phyloP scores from a whole-genome alignment of 129 eudicot species.

The Oenanthe sinensis region DNA sequence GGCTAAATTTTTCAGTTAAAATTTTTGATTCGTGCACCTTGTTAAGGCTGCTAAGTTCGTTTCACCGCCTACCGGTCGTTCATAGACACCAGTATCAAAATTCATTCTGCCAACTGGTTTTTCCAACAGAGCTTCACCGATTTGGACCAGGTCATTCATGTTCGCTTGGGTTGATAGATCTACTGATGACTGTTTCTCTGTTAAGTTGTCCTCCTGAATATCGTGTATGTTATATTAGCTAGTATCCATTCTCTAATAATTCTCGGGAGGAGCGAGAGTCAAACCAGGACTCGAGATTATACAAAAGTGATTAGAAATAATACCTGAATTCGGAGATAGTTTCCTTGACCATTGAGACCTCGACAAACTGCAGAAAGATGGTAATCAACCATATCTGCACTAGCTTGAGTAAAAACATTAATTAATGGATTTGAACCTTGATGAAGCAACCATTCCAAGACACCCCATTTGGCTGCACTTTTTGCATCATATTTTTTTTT shows the following conservation, averaged over 20 bases:
- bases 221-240: neutral
- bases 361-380: slow-evolving; percentile 32
- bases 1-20: too few species aligned
- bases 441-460: slow-evolving; percentile 38
- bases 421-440: slow-evolving; percentile 35
- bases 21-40: too few species aligned
- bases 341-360: slow-evolving; percentile 34
- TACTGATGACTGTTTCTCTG: slow-evolving; percentile 32
- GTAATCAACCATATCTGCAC: slow-evolving; percentile 46
- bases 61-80: slow-evolving; percentile 22
- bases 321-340: slow-evolving; percentile 51
- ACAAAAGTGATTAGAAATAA: neutral
- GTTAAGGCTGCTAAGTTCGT: slow-evolving; percentile 39
- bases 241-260: neutral
- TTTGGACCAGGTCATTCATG: slow-evolving; percentile 32
- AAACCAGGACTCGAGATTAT: too few species aligned
- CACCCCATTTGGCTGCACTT: slow-evolving; percentile 51
- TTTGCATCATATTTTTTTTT: slow-evolving; percentile 28
- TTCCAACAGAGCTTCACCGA: slow-evolving; percentile 35
- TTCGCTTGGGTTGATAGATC: slow-evolving; percentile 45
- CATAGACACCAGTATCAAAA: slow-evolving; percentile 29
- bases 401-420: slow-evolving; percentile 39
- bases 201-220: slow-evolving; percentile 45
- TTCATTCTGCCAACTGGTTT: slow-evolving; percentile 46
- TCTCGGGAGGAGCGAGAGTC: too few species aligned